Conservation (phyloP, 2,329 filamentous ascomycete genomes). For the Fusarium staphyleae region DNA sequence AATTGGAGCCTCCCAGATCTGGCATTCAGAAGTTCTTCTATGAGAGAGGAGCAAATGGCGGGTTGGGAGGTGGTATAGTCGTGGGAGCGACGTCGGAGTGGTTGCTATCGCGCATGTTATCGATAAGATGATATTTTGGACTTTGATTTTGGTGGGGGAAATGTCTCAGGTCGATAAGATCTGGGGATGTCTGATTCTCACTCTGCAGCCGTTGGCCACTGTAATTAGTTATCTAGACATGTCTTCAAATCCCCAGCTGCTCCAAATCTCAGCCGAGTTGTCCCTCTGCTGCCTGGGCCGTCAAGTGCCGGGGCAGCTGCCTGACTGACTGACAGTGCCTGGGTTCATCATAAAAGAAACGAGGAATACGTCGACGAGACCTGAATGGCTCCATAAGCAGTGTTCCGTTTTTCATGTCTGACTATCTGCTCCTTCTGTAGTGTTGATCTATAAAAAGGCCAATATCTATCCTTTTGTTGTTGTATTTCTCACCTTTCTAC, state of each 20-base stretch:
- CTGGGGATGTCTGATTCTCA: not conserved
- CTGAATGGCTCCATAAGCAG: too few relatives aligned
- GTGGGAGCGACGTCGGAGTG: slow-evolving; percentile 11
- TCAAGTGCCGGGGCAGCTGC: too few relatives aligned
- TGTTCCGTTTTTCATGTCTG: not conserved
- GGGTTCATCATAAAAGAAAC: not conserved
- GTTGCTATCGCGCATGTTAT: slow-evolving; percentile 27
- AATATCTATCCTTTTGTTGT: not conserved
- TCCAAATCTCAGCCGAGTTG: too few relatives aligned
- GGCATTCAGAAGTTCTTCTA: too few relatives aligned
- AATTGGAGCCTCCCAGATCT: not conserved
- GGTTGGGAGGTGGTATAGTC: not conserved
- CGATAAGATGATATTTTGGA: slow-evolving; percentile 24
- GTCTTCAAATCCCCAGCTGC: too few relatives aligned
- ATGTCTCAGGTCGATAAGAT: not conserved
- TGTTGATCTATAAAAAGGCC: not conserved
- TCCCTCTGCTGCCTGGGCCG: slow-evolving; percentile 1
- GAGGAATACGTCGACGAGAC: not conserved
- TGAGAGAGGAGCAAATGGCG: too few relatives aligned
- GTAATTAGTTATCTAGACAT: too few relatives aligned
- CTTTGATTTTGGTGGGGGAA: slow-evolving; percentile 9
- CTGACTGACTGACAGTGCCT: too few relatives aligned
- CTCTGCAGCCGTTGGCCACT: too few relatives aligned
- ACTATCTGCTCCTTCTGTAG: not conserved
- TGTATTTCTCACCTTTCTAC: not conserved